Percentiles rank a stretch among this genome's conserved stretches.
Evolutionary conservation across 257 asterid species (phyloP).

Genomic region (Solanum chmielewskii): DNA sequence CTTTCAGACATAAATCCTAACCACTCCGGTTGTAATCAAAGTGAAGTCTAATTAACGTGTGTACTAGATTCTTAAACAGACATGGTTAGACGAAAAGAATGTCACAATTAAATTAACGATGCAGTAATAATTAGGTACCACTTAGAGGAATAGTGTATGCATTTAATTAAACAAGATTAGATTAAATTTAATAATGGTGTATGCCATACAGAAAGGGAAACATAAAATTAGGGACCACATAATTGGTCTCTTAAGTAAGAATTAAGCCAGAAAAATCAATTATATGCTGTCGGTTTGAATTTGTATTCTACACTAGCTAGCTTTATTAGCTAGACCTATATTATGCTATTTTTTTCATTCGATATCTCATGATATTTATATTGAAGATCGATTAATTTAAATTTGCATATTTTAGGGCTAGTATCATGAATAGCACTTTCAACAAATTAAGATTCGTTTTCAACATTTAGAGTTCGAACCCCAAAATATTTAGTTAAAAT

Average conservation of each 20-base stretch:
- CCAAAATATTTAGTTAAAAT: background rate
- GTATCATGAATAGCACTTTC: background rate
- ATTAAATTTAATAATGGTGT: background rate
- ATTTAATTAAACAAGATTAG: background rate
- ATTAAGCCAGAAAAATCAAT: background rate
- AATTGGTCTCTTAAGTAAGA: slow-evolving; percentile 38
- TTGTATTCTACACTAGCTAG: background rate
- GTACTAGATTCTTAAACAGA: slow-evolving; percentile 19
- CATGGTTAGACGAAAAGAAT: slow-evolving; percentile 7
- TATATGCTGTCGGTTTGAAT: slow-evolving; percentile 19
- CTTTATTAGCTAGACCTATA: background rate
- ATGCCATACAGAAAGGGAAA: slow-evolving; percentile 32
- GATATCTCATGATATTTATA: accelerated
- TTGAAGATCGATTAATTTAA: background rate
- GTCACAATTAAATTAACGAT: slow-evolving; percentile 21
- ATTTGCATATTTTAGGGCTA: accelerated
- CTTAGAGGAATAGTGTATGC: background rate
- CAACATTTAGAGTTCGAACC: accelerated
- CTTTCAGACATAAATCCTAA: background rate
- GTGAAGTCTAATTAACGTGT: slow-evolving; percentile 17
- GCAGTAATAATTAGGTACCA: slow-evolving; percentile 13
- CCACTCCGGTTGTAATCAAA: background rate
- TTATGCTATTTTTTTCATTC: background rate
- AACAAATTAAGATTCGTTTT: background rate
- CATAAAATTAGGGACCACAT: slow-evolving; percentile 66